Base-by-base conservation (phyloP, 83 land plant genomes). In the Diphasiastrum complanatum region DNA sequence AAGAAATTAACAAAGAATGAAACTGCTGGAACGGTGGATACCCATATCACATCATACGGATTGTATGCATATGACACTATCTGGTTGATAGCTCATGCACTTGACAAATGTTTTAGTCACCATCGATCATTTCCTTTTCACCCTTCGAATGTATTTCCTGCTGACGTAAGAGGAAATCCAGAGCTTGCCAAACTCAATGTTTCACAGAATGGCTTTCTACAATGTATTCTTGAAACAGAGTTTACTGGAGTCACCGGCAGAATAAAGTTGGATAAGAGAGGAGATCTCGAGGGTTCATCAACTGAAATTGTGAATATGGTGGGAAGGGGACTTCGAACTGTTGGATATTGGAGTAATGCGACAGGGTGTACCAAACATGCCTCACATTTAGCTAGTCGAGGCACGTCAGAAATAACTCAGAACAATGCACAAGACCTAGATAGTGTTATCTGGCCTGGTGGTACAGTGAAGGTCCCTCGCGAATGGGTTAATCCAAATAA, bases 391-490 rank as follows among this genome's bases (percentile, higher is more conserved):
- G 36, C 28, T 43, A 20, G 19, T 3, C 26, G 68, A 61, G 2
- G 0, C 16, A 23, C 14, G 33, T 20, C 29, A 11, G 12, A 31
- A 5, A 2, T 23, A 33, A 26, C 26, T 0, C 20, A 40, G 0
- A 65, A 45, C 6, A 28, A n/a, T 2, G 31, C 20, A 65, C 70
- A 16, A 55, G 60, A 43, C 6, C 64, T n/a, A n/a, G n/a, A n/a
- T n/a, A n/a, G n/a, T 1, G 68, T 80, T 10, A 67, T 78, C 28
- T 86, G 91, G 91, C 87, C 87, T 2, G 91, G 91, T 0, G 79
- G 68, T 5, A 16, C 72, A 0, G 52, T 53, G 0, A 18, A 28
- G 30, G 53, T 33, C 1, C 87, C 91, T 5, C 76, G 76, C 18
- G 91, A 82, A 1, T 83, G 87, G 87, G 68, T 45, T 25, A 36